Percentiles rank a stretch among this genome's conserved stretches.
Evolutionary conservation across 495 filamentous ascomycete genomes (phyloP).

Genomic region (Monascus purpureus): DNA sequence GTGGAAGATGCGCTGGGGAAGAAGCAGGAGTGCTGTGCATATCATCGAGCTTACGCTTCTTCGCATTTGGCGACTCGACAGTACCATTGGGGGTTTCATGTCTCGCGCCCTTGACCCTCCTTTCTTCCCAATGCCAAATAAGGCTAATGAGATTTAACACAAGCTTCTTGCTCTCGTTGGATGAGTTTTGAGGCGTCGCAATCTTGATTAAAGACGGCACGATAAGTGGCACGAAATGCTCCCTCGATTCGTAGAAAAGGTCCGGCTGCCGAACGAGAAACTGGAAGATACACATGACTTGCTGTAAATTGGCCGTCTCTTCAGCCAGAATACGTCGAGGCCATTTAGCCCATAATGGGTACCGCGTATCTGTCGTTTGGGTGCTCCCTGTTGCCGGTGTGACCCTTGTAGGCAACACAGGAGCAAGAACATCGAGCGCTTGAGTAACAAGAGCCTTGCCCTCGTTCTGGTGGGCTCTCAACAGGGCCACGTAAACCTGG

Average conservation of each 20-base stretch:
- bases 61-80: constrained; percentile 56
- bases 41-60: constrained; percentile 64
- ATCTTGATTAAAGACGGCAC: constrained; percentile 83
- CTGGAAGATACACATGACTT: constrained; percentile 93
- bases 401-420: constrained; percentile 66
- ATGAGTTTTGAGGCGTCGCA: constrained; percentile 67
- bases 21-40: constrained; percentile 22
- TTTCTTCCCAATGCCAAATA: constrained; percentile 87
- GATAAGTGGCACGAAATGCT: constrained; percentile 78
- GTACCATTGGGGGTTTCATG: constrained; percentile 26
- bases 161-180: constrained; percentile 84
- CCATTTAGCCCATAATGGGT: constrained; percentile 77
- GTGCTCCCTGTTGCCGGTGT: constrained; percentile 16
- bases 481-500: constrained; percentile 80
- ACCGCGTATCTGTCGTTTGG: constrained; percentile 37
- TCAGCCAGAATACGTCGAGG: constrained; percentile 84
- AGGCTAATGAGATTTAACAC: constrained; percentile 79
- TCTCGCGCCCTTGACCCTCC: constrained; percentile 45
- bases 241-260: constrained; percentile 87
- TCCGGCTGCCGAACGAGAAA: constrained; percentile 88
- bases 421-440: constrained; percentile 84
- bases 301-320: constrained; percentile 91
- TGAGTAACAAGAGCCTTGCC: constrained; percentile 85
- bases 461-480: constrained; percentile 90
- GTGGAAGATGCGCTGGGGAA: constrained; percentile 33